Evolutionary conservation across 2,329 filamentous ascomycete genomes (phyloP).

Genomic region (Paecilomyces niveus): DNA sequence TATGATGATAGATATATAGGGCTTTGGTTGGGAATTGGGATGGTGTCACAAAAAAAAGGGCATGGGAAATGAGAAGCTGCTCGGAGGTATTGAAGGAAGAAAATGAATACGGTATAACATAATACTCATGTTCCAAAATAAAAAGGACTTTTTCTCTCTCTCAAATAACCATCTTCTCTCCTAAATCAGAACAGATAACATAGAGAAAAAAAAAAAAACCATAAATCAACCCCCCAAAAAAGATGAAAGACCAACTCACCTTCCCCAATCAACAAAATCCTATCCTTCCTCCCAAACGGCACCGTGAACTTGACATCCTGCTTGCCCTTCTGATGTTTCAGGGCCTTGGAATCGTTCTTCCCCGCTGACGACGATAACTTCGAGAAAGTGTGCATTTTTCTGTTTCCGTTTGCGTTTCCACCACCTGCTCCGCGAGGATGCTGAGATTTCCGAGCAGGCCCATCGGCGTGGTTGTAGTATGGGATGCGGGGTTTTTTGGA

Average conservation of each 20-base stretch:
- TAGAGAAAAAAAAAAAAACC: conserved; percentile 6
- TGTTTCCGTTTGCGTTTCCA: conserved; percentile 5
- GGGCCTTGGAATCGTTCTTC: neutral
- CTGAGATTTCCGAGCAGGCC: conserved; percentile 1
- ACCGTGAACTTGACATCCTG: conserved; percentile 21
- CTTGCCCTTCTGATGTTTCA: conserved; percentile 8
- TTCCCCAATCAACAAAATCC: conserved; percentile 39
- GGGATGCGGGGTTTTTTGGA: conserved; percentile 13
- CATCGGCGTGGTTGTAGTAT: conserved; percentile 6
- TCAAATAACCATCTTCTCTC: no score
- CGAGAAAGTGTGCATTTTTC: conserved; percentile 22
- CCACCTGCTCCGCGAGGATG: neutral
- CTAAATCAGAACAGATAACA: neutral
- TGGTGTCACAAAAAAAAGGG: no score
- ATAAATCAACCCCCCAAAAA: no score
- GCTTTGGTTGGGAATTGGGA: no score
- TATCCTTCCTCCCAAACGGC: conserved; percentile 35
- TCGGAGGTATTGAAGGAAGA: no score
- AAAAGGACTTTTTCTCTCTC: no score
- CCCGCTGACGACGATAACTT: conserved; percentile 15
- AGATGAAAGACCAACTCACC: conserved; percentile 31
- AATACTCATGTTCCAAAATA: no score
- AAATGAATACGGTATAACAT: no score
- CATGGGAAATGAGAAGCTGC: no score
- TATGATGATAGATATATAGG: no score